These are phyloP conservation scores for Phellopilus nigrolimitatus DNA, from an alignment of 1,284 basidiomycete species.

Conservation along the genomic window DNA sequence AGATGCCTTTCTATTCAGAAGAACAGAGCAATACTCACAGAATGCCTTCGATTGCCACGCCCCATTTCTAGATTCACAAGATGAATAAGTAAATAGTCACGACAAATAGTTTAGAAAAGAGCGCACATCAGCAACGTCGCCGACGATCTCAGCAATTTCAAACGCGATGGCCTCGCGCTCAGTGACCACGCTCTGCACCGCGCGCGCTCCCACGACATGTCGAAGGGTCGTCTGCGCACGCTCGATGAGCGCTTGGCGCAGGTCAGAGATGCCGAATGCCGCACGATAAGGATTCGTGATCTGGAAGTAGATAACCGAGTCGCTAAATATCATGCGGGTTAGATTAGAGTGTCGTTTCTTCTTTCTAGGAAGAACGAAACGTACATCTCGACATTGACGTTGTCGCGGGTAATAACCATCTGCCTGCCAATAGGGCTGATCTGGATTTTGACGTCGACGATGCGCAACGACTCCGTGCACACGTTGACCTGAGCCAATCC, in stretches of 20 bases:
- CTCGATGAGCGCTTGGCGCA: slow-evolving; percentile 84
- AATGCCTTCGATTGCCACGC: slow-evolving; percentile 92
- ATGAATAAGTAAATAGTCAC: slow-evolving; percentile 1
- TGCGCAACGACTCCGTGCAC: slow-evolving; percentile 78
- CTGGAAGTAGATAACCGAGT: slow-evolving; percentile 90
- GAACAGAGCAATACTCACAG: slow-evolving; percentile 39
- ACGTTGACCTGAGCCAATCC: slow-evolving; percentile 91
- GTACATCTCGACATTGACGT: slow-evolving; percentile 83
- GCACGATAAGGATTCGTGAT: slow-evolving; percentile 84
- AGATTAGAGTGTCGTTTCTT: no score
- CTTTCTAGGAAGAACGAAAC: no score
- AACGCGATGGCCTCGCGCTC: slow-evolving; percentile 96
- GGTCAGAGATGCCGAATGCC: slow-evolving; percentile 87
- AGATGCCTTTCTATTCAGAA: not conserved
- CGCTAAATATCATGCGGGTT: no score
- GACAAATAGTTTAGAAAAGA: slow-evolving; percentile 2
- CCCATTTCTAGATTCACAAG: slow-evolving; percentile 67
- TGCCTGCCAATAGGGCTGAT: slow-evolving; percentile 84
- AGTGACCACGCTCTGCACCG: slow-evolving; percentile 79
- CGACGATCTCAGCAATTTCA: slow-evolving; percentile 93
- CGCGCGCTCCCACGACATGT: slow-evolving; percentile 90
- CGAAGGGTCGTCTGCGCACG: slow-evolving; percentile 94
- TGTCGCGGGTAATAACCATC: slow-evolving; percentile 83
- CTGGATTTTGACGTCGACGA: slow-evolving; percentile 94
- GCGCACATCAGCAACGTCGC: slow-evolving; percentile 66